Percentiles rank a stretch among this genome's conserved stretches.
phyloP scores from a whole-genome alignment of 163 green algal genomes.

The Trebouxia gelatinosa region DNA sequence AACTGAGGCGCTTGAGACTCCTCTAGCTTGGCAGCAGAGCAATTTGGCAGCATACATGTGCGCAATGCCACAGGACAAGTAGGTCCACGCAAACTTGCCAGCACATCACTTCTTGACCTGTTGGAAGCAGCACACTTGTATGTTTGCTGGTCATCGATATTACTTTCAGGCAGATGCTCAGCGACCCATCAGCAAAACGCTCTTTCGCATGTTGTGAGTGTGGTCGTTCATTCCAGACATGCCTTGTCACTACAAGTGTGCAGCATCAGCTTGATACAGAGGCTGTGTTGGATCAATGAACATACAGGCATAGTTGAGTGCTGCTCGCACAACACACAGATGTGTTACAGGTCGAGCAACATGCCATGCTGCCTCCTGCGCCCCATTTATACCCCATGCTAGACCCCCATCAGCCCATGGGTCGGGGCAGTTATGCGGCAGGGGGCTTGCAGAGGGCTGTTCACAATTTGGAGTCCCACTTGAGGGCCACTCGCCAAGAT shows the following conservation, averaged over 20 bases:
- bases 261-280: too few species aligned
- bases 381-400: background rate
- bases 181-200: too few species aligned
- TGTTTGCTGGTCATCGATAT: too few species aligned
- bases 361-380: background rate
- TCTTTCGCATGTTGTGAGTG: too few species aligned
- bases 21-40: background rate
- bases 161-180: too few species aligned
- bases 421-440: background rate
- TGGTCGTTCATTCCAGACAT: too few species aligned
- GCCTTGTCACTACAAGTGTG: too few species aligned
- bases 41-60: background rate
- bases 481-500: slow-evolving; percentile 22
- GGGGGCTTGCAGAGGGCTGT: background rate
- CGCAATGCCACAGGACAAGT: too few species aligned
- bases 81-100: too few species aligned
- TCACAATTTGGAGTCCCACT: slow-evolving; percentile 6
- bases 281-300: background rate
- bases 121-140: too few species aligned
- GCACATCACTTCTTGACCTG: too few species aligned
- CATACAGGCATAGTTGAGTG: background rate
- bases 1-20: background rate
- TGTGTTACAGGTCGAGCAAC: background rate
- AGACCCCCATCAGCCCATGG: background rate
- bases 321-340: background rate